Base-by-base conservation (phyloP, 2,329 filamentous ascomycete genomes). In the Neofusicoccum laricinum region DNA sequence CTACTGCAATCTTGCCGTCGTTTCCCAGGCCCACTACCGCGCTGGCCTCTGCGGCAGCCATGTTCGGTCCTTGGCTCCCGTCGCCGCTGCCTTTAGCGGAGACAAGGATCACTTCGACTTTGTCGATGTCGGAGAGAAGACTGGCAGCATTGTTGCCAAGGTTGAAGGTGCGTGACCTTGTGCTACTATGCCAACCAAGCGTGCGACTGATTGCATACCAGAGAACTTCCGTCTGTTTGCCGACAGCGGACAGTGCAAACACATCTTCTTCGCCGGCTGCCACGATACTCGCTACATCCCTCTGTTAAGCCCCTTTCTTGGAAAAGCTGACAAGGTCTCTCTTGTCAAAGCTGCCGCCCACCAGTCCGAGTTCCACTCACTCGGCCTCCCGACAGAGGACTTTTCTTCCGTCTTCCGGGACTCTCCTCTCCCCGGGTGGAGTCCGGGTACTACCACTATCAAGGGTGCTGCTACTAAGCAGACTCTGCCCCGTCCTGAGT, bases 221-320 rank as follows among this genome's bases (percentile, higher is more conserved):
- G 68, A 77, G 68, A 66, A 75, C 64, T 77, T 80, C 70, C 76
- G 79, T 4, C 76, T 87, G 1, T 87, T 86, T 66, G 81, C 80
- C 38, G 82, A 87, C 50, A 86, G 85, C 68, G 75, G 80, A 3
- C 84, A 88, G 69, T 90, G 87, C 76, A 86, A 85, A 68, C 86
- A 88, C 70, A 86, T 90, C 40, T 85, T 85, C 69, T 85, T 88
- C 64, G 87, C 85, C 4, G 86, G 82, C 43, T 89, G 86, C 69
- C 86, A 88, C 68, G 85, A 89, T 68, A 78, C 78, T 25, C 82
- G 83, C 58, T 88, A 88, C 70, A 74, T 87, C 50, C 81, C 84
- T 7, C 79, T 87, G 53, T 76, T 89, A 30, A 82, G 80, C 4
- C 82, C 83, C 7, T 84, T 84, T 68, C 76, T 75, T 48, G 81